phyloP scores from a whole-genome alignment of 2,329 filamentous ascomycete species.

The Fusarium abutilonis region DNA sequence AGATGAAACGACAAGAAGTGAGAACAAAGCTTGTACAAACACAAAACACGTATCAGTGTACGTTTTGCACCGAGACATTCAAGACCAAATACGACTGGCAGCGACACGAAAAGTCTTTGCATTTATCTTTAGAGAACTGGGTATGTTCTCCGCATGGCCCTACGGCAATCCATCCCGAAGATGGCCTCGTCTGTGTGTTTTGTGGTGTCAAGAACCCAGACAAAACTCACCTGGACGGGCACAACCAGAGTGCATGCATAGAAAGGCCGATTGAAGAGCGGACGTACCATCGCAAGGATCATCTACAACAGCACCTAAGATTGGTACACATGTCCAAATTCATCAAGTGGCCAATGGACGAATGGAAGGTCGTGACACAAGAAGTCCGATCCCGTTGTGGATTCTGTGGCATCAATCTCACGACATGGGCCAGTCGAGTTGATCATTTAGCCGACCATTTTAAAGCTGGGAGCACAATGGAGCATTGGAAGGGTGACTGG shows the following conservation, averaged over 20 bases:
- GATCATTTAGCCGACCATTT: conserved; percentile 56
- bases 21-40: conserved; percentile 26
- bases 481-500: conserved; percentile 57
- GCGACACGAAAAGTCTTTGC: conserved; percentile 62
- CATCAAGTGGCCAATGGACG: conserved; percentile 39
- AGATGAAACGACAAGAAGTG: conserved; percentile 19
- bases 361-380: conserved; percentile 52
- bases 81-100: conserved; percentile 59
- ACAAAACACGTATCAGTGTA: conserved; percentile 53
- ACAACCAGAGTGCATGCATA: conserved; percentile 57
- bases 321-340: conserved; percentile 55
- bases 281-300: conserved; percentile 57
- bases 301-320: conserved; percentile 55
- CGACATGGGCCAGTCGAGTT: conserved; percentile 50
- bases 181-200: conserved; percentile 47
- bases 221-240: conserved; percentile 49
- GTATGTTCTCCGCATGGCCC: conserved; percentile 53
- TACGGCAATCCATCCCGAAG: conserved; percentile 52
- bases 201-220: conserved; percentile 51
- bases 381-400: conserved; percentile 54
- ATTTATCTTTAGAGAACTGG: conserved; percentile 58
- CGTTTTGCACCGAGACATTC: conserved; percentile 58
- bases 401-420: conserved; percentile 52
- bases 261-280: conserved; percentile 51
- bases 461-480: conserved; percentile 54